Evolutionary conservation across 441 rosid genomes (phyloP), one percentile per base, ranked within the genome.

Genomic region (Dalechampia spathulata): DNA sequence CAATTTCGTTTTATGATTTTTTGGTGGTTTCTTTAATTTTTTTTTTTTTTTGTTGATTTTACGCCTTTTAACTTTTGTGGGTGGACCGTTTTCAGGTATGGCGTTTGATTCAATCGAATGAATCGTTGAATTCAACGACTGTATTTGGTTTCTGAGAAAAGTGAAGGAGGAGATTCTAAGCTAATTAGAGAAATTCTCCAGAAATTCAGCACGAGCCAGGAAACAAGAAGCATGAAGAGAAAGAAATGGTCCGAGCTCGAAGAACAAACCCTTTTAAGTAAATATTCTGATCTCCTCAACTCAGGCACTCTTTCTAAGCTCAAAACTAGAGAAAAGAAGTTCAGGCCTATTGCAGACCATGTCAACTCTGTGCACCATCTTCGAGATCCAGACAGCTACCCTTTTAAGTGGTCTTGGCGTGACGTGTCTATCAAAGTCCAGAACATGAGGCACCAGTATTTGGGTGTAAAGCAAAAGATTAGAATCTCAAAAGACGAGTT

Each of bases 401-500:
- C 89, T 30, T 85, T 85, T 70, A 75, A 69, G 71, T 85, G 92
- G 92, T 78, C 86, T 1, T 82, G 93, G 93, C 75, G 93, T 9
- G 93, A 85, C 55, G 86, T 82, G 17, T 85, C 89, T 20, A 82
- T 85, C 52, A 78, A 85, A 67, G 86, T 82, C 42, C 89, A 85
- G 75, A 85, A 85, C 74, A 85, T 78, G 89, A 68, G 93, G 73
- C 84, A 85, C 56, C 93, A 85, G 71, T 85, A 85, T 64, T 46
- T 82, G 65, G 93, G 93, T 41, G 93, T 85, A 60, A 85, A 85
- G 76, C 89, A 85, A 74, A 85, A 85, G 89, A 82, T 85, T 62
- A 73, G 76, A 54, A 54, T 67, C 56, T 65, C 89, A 8, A 63
- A 68, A 10, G 83, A 75, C 22, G 83, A 75, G 62, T 82, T 78